A percentile compares a stretch with the other conserved stretches of the same genome.
Conservation (phyloP, 805 yeast species). For the Schwanniomyces vanrijiae region DNA sequence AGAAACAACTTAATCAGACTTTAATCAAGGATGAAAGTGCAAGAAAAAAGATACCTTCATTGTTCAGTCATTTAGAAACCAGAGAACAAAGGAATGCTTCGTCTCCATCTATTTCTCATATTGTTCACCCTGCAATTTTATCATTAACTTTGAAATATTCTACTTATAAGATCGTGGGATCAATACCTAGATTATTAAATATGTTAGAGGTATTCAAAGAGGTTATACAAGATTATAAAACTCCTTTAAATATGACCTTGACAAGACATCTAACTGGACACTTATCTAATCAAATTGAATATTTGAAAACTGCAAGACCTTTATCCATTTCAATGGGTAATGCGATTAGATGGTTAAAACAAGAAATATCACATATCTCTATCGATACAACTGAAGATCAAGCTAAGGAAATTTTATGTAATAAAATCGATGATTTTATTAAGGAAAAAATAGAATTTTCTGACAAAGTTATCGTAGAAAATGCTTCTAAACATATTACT, state of each 20-base stretch:
- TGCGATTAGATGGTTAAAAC: conserved; percentile 95
- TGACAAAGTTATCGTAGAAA: conserved; percentile 76
- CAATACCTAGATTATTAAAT: conserved; percentile 78
- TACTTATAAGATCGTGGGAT: conserved; percentile 84
- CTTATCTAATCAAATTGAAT: conserved; percentile 89
- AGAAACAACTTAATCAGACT: conserved; percentile 54
- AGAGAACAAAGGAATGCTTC: conserved; percentile 69
- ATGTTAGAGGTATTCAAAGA: conserved; percentile 83
- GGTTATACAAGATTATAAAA: conserved; percentile 75
- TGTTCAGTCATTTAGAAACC: conserved; percentile 79
- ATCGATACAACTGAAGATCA: conserved; percentile 65
- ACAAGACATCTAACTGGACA: conserved; percentile 87
- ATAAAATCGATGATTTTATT: conserved; percentile 75
- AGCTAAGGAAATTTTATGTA: conserved; percentile 66
- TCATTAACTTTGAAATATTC: conserved; percentile 78
- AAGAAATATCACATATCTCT: conserved; percentile 80
- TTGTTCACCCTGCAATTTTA: conserved; percentile 84
- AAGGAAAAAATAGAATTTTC: conserved; percentile 83
- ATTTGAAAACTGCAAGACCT: conserved; percentile 86
- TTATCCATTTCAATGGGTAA: conserved; percentile 94
- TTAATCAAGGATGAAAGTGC: conserved; percentile 38
- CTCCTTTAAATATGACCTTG: conserved; percentile 83
- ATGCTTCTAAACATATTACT: conserved; percentile 73
- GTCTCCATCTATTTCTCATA: conserved; percentile 56
- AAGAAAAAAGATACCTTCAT: conserved; percentile 54